phyloP scores from a whole-genome alignment of 139 green algal genomes.

The Dunaliella sp. region DNA sequence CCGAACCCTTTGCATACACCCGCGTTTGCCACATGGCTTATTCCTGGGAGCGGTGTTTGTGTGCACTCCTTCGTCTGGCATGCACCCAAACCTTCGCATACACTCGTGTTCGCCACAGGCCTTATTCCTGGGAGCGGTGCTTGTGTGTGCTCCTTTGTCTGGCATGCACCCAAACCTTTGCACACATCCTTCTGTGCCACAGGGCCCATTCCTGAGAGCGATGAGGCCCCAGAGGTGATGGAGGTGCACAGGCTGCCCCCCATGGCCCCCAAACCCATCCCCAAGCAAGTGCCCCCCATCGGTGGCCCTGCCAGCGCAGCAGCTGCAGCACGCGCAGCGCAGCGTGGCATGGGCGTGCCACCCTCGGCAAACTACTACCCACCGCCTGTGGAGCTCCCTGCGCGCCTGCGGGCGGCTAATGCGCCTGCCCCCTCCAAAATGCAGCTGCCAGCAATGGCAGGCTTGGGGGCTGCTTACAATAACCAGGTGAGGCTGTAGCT shows the following conservation, averaged over 20 bases:
- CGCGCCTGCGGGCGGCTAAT: neutral
- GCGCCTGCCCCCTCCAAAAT: conserved; percentile 3
- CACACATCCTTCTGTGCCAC: no score
- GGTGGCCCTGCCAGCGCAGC: neutral
- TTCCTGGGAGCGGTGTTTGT: no score
- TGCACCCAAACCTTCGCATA: no score
- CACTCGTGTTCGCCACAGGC: no score
- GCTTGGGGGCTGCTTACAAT: neutral
- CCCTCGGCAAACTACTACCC: neutral
- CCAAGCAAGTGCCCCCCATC: neutral
- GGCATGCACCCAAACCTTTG: no score
- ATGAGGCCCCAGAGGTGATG: conserved; percentile 4
- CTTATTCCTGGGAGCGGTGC: no score
- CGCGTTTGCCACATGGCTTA: no score
- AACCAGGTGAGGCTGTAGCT: neutral
- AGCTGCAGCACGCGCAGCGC: conserved; percentile 19
- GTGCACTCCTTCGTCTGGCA: no score
- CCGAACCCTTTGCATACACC: no score
- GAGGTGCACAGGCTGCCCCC: conserved; percentile 1
- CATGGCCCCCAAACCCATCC: neutral
- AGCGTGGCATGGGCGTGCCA: neutral
- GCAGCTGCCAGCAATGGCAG: neutral
- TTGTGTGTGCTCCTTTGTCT: no score
- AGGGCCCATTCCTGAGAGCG: neutral
- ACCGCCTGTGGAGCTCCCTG: neutral